Evolutionary conservation across 1,139 yeast species (phyloP), one percentile per base, ranked within the genome.

Genomic region (Pichia sp.): DNA sequence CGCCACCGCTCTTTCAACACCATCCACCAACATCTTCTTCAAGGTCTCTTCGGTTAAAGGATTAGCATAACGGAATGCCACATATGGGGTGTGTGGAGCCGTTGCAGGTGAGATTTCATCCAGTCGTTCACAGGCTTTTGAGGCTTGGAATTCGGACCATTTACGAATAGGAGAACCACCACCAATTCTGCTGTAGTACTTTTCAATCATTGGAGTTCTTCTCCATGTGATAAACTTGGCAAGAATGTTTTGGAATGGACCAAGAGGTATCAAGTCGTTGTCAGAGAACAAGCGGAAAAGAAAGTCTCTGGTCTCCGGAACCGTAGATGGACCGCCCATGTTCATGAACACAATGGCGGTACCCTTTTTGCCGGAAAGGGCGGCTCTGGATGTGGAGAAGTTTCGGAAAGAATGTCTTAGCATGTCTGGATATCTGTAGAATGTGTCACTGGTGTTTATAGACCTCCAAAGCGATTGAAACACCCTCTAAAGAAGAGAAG

Each of bases 281-380:
- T 93, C 95, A 5, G 62, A 62, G 51, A 88, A 88, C 39, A 88
- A 64, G 33, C 93, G 67, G 38, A 69, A 67, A 34, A 88, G 63
- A 53, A 88, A 88, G 51, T 85, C 94, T 48, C 75, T 63, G 0
- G 96, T 91, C 58, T 91, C 97, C 7, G 72, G 66, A 13, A 82
- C 76, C 4, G 80, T 83, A 7, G 95, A 77, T 1, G 99, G 99
- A 0, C 99, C 99, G 11, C 99, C 99, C 98, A 93, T 93, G 56
- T 93, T 93, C 93, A 93, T 83, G 58, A 93, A 82, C 37, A 93
- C 91, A 20, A 93, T 72, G 0, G 74, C 80, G 0, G 79, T 74
- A 4, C 53, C 56, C n/a, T 44, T 40, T 6, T 23, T 23, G 3
- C 17, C n/a, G n/a, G n/a, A n/a, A n/a, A n/a, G n/a, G n/a, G n/a